Evolutionary conservation across 1,139 yeast genomes (phyloP).

Genomic region (Lodderomyces jiufengensis): DNA sequence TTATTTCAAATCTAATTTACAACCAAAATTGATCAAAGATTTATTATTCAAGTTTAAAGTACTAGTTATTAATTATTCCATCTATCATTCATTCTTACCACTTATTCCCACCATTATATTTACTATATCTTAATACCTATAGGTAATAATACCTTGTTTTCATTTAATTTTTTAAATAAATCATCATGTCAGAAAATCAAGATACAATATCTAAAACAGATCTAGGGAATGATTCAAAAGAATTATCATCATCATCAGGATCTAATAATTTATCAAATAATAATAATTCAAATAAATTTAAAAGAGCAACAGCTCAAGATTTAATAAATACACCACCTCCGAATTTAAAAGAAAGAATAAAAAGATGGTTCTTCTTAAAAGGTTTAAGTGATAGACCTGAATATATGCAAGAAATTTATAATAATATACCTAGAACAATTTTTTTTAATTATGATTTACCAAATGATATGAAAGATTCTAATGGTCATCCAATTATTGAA

Average conservation of each 20-base stretch:
- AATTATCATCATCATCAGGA: constrained; percentile 5
- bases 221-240: constrained; percentile 5
- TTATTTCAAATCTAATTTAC: too few species aligned
- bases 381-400: constrained; percentile 35
- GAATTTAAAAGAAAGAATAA: constrained; percentile 25
- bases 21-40: too few species aligned
- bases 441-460: constrained; percentile 40
- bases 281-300: neutral
- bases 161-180: neutral
- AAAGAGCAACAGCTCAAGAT: constrained; percentile 18
- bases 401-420: constrained; percentile 34
- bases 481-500: constrained; percentile 52
- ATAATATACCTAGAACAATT: constrained; percentile 33
- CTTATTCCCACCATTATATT: too few species aligned
- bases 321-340: constrained; percentile 31
- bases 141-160: too few species aligned
- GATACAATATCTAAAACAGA: constrained; percentile 2
- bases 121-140: too few species aligned
- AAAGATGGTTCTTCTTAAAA: constrained; percentile 26
- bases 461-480: constrained; percentile 24
- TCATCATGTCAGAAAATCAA: constrained; percentile 2
- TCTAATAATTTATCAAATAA: neutral
- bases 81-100: too few species aligned
- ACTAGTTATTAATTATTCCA: too few species aligned
- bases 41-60: too few species aligned